Percentiles rank a stretch among this genome's conserved stretches.
Evolutionary conservation across 164 flowering plant species (phyloP).

Genomic region (Santalum album): DNA sequence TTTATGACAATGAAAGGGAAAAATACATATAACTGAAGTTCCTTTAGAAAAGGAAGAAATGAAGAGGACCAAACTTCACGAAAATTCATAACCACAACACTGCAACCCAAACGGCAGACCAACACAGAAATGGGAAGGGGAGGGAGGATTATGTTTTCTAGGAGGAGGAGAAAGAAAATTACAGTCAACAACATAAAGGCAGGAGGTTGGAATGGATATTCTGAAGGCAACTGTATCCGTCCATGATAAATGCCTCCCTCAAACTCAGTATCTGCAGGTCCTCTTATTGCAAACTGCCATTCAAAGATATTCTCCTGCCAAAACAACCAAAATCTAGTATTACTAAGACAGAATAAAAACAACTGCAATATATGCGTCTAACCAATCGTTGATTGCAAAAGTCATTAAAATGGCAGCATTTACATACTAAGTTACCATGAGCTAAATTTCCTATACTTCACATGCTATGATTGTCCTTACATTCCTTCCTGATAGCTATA

Average conservation of each 20-base stretch:
- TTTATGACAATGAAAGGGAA: no score
- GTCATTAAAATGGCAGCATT: no score
- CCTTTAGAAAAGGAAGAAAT: neutral
- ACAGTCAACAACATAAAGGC: slow-evolving; percentile 91
- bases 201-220: slow-evolving; percentile 94
- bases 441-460: no score
- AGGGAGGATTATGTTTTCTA: no score
- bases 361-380: no score
- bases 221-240: slow-evolving; percentile 83
- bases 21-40: no score
- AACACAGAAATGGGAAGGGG: no score
- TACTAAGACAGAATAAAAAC: neutral
- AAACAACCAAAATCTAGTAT: slow-evolving; percentile 2
- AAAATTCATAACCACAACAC: neutral
- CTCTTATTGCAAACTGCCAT: slow-evolving; percentile 95
- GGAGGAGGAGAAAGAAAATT: slow-evolving; percentile 8
- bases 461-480: no score
- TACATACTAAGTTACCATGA: no score
- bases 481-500: no score
- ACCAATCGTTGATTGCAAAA: no score
- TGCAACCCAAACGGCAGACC: neutral
- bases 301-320: slow-evolving; percentile 96
- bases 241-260: slow-evolving; percentile 99
- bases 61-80: neutral
- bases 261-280: slow-evolving; percentile 81